Percentiles rank a stretch among this genome's conserved stretches.
These are phyloP conservation scores for Cryphonectria naterciae DNA, from an alignment of 2,329 filamentous ascomycete species.

Conservation along the genomic window DNA sequence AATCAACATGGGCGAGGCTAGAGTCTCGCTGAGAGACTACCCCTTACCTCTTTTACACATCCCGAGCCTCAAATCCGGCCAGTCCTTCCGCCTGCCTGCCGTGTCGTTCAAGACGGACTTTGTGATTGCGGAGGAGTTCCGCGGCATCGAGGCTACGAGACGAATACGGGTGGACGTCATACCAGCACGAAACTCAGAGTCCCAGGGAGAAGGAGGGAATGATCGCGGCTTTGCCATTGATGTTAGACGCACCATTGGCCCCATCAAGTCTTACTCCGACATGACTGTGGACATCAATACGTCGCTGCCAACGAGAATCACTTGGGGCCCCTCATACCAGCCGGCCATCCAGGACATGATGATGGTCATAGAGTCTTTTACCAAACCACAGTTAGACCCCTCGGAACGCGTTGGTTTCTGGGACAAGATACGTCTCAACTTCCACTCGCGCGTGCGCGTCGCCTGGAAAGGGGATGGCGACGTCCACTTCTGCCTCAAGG, in stretches of 20 bases:
- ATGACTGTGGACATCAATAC: constrained; percentile 93
- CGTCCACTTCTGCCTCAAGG: constrained; percentile 90
- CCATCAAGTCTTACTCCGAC: constrained; percentile 95
- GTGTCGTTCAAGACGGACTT: constrained; percentile 88
- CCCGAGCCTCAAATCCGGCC: constrained; percentile 76
- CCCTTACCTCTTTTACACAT: constrained; percentile 91
- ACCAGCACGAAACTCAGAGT: constrained; percentile 66
- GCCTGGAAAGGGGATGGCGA: constrained; percentile 96
- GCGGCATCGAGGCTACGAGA: constrained; percentile 77
- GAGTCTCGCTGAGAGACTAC: constrained; percentile 88
- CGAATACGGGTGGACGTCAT: constrained; percentile 84
- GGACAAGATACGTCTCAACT: constrained; percentile 95
- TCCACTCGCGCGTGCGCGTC: constrained; percentile 87
- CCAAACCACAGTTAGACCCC: constrained; percentile 90
- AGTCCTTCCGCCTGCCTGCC: constrained; percentile 79
- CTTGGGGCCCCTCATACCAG: constrained; percentile 97
- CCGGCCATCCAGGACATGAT: constrained; percentile 99
- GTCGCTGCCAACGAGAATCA: constrained; percentile 86
- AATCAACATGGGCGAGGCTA: constrained; percentile 87
- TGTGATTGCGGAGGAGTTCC: constrained; percentile 92
- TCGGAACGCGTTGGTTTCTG: constrained; percentile 96
- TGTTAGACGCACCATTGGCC: constrained; percentile 86
- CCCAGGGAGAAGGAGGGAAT: constrained; percentile 49
- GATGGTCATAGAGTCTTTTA: constrained; percentile 98
- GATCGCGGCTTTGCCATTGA: constrained; percentile 78